These are phyloP conservation scores for Phylloporus rhodoxanthus DNA, from an alignment of 768 basidiomycete species.

Conservation along the genomic window DNA sequence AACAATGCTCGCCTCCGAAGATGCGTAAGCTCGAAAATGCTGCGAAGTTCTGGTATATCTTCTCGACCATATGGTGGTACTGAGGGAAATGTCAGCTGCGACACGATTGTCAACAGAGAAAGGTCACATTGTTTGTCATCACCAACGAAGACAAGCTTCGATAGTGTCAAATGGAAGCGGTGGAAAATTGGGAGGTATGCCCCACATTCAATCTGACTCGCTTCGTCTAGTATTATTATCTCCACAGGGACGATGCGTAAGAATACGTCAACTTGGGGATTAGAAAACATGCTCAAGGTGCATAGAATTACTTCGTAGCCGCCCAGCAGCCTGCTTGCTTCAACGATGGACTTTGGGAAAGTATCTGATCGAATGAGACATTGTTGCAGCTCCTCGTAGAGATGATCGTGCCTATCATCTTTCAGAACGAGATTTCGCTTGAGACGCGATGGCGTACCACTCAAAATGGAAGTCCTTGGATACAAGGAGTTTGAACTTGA, in stretches of 20 bases:
- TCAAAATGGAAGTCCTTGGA: slow-evolving; percentile 43
- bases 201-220: slow-evolving; percentile 41
- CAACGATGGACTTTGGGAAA: slow-evolving; percentile 17
- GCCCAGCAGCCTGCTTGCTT: slow-evolving; percentile 20
- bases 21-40: slow-evolving; percentile 69
- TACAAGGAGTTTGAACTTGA: slow-evolving; percentile 37
- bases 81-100: slow-evolving; percentile 24
- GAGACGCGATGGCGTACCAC: slow-evolving; percentile 30
- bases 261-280: slow-evolving; percentile 13
- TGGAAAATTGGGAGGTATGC: slow-evolving; percentile 35
- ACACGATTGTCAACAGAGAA: background rate
- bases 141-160: slow-evolving; percentile 36
- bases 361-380: slow-evolving; percentile 36
- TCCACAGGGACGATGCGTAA: slow-evolving; percentile 31
- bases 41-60: slow-evolving; percentile 55
- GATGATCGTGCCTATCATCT: slow-evolving; percentile 43
- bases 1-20: slow-evolving; percentile 44
- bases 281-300: slow-evolving; percentile 44
- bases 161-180: slow-evolving; percentile 21
- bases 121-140: slow-evolving; percentile 35
- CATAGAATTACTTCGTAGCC: slow-evolving; percentile 38
- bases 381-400: slow-evolving; percentile 38
- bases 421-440: background rate
- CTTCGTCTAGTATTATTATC: slow-evolving; percentile 42
- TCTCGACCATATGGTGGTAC: slow-evolving; percentile 80